Evolutionary conservation across 2,329 filamentous ascomycete species (phyloP), one percentile per base, ranked within the genome.

Genomic region (Cladosporium cucumerinum): DNA sequence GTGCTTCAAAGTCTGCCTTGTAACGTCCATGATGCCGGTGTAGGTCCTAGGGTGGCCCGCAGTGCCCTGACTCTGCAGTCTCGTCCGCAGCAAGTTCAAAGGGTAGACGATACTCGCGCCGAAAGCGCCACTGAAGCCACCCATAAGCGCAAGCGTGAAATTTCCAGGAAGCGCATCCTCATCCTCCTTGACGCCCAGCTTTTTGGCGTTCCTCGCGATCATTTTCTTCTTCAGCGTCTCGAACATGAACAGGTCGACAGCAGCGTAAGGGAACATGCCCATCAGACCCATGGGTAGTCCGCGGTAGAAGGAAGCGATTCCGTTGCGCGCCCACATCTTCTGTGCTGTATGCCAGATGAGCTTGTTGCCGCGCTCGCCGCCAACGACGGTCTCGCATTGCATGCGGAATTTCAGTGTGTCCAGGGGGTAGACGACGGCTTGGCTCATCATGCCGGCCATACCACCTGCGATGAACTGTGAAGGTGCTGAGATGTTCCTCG

Each of bases 261-360:
- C 95, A 49, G 93, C 94, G 77, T 98, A 99, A 0, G 95, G 95
- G 73, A 99, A 99, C 88, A 98, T 97, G 75, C 95, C 95, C 59
- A 97, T 81, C 4, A 99, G 84, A 18, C 95, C 95, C 86, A 98
- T 95, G 0, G 93, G 93, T 36, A 99, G 85, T 48, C 95, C 95
- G 62, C 94, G 92, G 77, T 98, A 99, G 68, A 93, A 94, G 7
- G 91, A 85, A 34, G 86, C 82, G 30, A 93, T 70, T 25, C 92
- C 92, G 65, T 91, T 90, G 66, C 88, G 86, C 48, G 84, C 85
- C 82, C 89, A 92, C 89, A 99, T 97, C 76, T 93, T 96, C 75
- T 86, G 85, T 2, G 91, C 91, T 0, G 94, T 98, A 57, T 90
- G 87, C 30, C 88, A 80, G 68, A 99, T 91, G 34, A 99, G 86